Evolutionary conservation across 441 rosid species (phyloP).

Genomic region (Capsella rubella): DNA sequence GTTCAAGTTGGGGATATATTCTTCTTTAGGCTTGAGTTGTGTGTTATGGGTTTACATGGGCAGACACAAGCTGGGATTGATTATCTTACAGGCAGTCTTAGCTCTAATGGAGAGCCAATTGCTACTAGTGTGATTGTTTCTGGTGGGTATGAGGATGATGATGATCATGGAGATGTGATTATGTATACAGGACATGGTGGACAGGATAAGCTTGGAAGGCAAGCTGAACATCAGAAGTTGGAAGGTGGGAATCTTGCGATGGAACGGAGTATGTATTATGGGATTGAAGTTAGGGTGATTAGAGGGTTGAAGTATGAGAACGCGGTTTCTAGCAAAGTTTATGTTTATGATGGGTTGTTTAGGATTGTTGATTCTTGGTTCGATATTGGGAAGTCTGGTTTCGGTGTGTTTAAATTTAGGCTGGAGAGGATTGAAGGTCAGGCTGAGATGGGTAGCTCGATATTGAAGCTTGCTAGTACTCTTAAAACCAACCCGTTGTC

Average conservation of each 20-base stretch:
- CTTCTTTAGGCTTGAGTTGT: constrained; percentile 83
- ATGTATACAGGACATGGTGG: constrained; percentile 94
- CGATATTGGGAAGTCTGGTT: constrained; percentile 93
- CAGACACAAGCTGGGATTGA: constrained; percentile 95
- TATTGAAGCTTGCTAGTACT: constrained; percentile 67
- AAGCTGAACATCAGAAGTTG: constrained; percentile 78
- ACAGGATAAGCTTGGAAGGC: constrained; percentile 76
- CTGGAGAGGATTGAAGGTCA: constrained; percentile 86
- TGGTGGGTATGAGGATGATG: constrained; percentile 94
- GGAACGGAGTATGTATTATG: constrained; percentile 89
- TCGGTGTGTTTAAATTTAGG: constrained; percentile 83
- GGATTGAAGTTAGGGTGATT: constrained; percentile 87
- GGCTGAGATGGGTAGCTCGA: constrained; percentile 79
- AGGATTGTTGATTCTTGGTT: constrained; percentile 87
- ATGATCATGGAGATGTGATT: constrained; percentile 76
- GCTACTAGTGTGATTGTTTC: constrained; percentile 93
- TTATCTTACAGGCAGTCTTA: constrained; percentile 65
- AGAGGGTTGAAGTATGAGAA: constrained; percentile 79
- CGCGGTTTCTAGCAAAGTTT: constrained; percentile 62
- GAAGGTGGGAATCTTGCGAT: constrained; percentile 92
- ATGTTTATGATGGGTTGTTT: constrained; percentile 81
- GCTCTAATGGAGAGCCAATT: constrained; percentile 85
- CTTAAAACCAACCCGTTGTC: constrained; percentile 63
- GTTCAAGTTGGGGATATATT: constrained; percentile 80
- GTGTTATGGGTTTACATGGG: constrained; percentile 87